Evolutionary conservation across 2,329 filamentous ascomycete genomes (phyloP).

Genomic region (Cercospora sojina): DNA sequence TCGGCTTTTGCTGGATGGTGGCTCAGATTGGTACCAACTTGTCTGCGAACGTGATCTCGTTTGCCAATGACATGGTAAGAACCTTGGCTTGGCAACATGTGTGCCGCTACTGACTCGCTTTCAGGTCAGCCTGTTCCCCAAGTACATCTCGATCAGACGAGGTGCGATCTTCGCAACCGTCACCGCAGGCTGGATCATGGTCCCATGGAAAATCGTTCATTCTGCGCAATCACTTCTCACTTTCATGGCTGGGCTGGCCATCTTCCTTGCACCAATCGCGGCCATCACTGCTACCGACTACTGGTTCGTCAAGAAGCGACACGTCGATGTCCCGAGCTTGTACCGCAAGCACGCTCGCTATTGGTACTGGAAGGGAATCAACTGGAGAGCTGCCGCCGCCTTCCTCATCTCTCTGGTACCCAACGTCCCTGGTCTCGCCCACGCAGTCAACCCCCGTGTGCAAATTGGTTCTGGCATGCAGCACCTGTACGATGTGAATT

Average conservation of each 20-base stretch:
- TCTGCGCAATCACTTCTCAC: conserved; percentile 58
- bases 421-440: conserved; percentile 55
- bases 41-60: conserved; percentile 54
- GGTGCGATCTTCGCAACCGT: conserved; percentile 49
- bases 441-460: conserved; percentile 43
- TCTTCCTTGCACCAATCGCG: conserved; percentile 65
- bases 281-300: conserved; percentile 58
- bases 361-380: conserved; percentile 53
- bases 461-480: conserved; percentile 49
- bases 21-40: conserved; percentile 55
- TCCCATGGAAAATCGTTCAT: conserved; percentile 60
- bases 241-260: conserved; percentile 61
- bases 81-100: too few relatives aligned
- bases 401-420: conserved; percentile 59
- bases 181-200: conserved; percentile 55
- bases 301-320: conserved; percentile 52
- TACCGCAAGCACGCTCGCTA: conserved; percentile 54
- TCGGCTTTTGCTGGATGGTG: conserved; percentile 50
- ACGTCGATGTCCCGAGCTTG: conserved; percentile 52
- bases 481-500: conserved; percentile 64
- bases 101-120: neutral
- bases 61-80: conserved; percentile 53
- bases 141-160: conserved; percentile 48
- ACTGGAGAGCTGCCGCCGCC: conserved; percentile 60
- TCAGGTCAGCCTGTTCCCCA: conserved; percentile 48